phyloP scores from a whole-genome alignment of 139 green algal genomes.

The Chlorella sp. region DNA sequence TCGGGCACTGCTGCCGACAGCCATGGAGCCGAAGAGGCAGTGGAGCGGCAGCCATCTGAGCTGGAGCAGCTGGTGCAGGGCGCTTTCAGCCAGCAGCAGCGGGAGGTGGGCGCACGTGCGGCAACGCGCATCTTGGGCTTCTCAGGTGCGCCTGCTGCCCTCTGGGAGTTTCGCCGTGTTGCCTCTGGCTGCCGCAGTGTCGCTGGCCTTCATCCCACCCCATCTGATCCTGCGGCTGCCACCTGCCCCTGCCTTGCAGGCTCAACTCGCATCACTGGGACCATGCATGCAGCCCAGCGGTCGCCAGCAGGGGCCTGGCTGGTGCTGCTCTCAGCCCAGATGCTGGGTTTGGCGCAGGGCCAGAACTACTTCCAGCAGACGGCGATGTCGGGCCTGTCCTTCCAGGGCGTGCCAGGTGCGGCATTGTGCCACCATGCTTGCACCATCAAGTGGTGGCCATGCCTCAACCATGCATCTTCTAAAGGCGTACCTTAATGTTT shows the following conservation, averaged over 20 bases:
- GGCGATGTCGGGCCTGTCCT: too few species aligned
- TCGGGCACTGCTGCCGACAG: neutral
- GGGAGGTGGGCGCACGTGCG: neutral
- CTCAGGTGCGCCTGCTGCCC: neutral
- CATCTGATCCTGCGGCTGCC: neutral
- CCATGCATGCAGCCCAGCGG: neutral
- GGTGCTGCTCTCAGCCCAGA: constrained; percentile 21
- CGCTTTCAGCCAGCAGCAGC: neutral
- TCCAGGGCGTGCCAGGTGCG: too few species aligned
- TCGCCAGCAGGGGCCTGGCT: neutral
- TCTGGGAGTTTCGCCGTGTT: neutral
- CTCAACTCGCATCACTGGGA: neutral
- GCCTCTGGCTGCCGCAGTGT: neutral
- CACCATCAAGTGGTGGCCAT: too few species aligned
- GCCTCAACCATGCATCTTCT: too few species aligned
- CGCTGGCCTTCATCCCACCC: neutral
- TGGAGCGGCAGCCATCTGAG: neutral
- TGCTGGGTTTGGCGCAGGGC: constrained; percentile 10
- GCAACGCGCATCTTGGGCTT: neutral
- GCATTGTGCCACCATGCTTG: neutral
- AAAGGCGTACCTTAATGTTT: too few species aligned
- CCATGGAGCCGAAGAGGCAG: neutral
- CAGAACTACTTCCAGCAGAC: neutral
- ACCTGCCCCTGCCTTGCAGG: neutral
- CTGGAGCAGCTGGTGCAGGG: neutral